These are phyloP conservation scores for Colletotrichum endophyticum DNA, from an alignment of 2,329 filamentous ascomycete species.

Conservation along the genomic window DNA sequence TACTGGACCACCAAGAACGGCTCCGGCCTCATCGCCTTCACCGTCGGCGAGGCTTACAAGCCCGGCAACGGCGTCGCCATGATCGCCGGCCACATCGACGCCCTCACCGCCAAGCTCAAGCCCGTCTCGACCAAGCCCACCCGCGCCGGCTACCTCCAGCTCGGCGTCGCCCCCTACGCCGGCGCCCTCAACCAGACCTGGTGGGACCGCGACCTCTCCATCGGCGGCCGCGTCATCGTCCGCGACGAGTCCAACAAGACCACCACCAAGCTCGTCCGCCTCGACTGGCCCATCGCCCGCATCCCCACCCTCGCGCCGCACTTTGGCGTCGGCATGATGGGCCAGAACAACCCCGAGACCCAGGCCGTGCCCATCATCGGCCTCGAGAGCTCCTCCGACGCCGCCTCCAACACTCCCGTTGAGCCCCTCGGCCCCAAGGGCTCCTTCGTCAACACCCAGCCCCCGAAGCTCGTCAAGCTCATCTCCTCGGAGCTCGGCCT, in stretches of 20 bases:
- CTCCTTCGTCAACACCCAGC: slow-evolving; percentile 83
- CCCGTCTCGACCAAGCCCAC: slow-evolving; percentile 85
- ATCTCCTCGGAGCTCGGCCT: slow-evolving; percentile 83
- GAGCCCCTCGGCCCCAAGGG: slow-evolving; percentile 63
- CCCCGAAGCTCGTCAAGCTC: slow-evolving; percentile 80
- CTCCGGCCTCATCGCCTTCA: slow-evolving; percentile 84
- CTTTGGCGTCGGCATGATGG: slow-evolving; percentile 79
- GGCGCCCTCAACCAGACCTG: slow-evolving; percentile 87
- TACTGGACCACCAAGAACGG: slow-evolving; percentile 90
- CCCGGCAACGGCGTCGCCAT: slow-evolving; percentile 87
- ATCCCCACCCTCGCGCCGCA: slow-evolving; percentile 93
- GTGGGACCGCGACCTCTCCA: slow-evolving; percentile 95
- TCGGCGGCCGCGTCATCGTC: slow-evolving; percentile 88
- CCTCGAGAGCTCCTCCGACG: slow-evolving; percentile 69
- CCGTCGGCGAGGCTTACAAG: slow-evolving; percentile 79
- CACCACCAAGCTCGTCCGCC: slow-evolving; percentile 80
- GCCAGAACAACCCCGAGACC: slow-evolving; percentile 81
- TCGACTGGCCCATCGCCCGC: slow-evolving; percentile 92
- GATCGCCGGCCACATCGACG: slow-evolving; percentile 91
- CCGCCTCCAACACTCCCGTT: slow-evolving; percentile 31
- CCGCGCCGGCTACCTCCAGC: slow-evolving; percentile 84
- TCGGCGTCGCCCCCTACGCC: slow-evolving; percentile 92
- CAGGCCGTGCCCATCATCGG: slow-evolving; percentile 95
- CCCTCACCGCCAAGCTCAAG: slow-evolving; percentile 88
- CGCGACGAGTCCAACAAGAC: slow-evolving; percentile 80